phyloP scores from a whole-genome alignment of 495 filamentous ascomycete genomes.

The Trichoderma orchidacearum region DNA sequence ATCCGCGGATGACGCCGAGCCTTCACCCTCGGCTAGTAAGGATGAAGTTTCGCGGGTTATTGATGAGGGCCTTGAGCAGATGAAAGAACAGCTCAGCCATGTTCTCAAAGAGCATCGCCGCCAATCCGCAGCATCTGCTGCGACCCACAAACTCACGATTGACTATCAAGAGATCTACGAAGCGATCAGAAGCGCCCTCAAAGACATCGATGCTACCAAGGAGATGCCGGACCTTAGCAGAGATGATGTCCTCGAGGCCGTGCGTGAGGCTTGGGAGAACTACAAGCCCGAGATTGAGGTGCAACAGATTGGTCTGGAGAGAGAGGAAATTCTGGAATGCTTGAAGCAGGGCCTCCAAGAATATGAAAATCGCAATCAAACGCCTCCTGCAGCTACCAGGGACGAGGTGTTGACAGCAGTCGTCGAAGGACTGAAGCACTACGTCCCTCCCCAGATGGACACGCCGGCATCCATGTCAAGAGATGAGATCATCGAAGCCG shows the following conservation, averaged over 20 bases:
- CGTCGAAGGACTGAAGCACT: constrained; percentile 68
- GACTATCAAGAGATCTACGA: constrained; percentile 72
- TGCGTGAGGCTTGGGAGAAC: constrained; percentile 77
- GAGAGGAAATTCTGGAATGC: constrained; percentile 76
- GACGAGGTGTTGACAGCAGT: constrained; percentile 75
- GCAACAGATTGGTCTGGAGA: constrained; percentile 75
- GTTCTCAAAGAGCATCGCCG: constrained; percentile 62
- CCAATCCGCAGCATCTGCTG: constrained; percentile 37
- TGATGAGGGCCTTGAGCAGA: constrained; percentile 60
- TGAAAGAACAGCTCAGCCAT: constrained; percentile 66
- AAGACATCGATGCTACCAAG: constrained; percentile 44
- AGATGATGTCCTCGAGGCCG: constrained; percentile 73
- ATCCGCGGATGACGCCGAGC: constrained; percentile 30
- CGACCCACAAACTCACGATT: constrained; percentile 22
- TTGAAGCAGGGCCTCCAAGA: constrained; percentile 70
- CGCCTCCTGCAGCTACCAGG: constrained; percentile 40
- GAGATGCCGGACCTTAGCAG: constrained; percentile 32
- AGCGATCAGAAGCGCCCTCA: constrained; percentile 63
- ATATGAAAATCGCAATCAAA: constrained; percentile 44
- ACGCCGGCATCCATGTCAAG: constrained; percentile 53
- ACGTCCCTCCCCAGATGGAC: constrained; percentile 54
- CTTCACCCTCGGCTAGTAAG: constrained; percentile 26
- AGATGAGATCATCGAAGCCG: constrained; percentile 62
- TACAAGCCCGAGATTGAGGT: constrained; percentile 87
- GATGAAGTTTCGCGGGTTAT: constrained; percentile 68